These are phyloP conservation scores for Schizophyllum commune DNA, from an alignment of 1,284 basidiomycete genomes.

Conservation along the genomic window DNA sequence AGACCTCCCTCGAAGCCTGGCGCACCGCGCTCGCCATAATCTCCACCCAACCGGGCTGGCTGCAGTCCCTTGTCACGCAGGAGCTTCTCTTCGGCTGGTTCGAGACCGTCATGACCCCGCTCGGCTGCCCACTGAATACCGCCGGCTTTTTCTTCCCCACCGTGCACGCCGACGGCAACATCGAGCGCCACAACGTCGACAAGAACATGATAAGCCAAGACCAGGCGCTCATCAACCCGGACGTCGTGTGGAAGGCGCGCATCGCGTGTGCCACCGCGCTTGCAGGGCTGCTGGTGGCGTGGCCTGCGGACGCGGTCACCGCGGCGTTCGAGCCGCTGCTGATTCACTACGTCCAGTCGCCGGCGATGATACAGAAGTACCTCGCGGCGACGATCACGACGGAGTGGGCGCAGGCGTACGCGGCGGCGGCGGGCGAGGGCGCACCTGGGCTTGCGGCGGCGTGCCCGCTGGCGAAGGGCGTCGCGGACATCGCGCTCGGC, in stretches of 20 bases:
- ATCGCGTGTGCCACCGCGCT: slow-evolving; percentile 78
- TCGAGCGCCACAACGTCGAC: slow-evolving; percentile 87
- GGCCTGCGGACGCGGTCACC: slow-evolving; percentile 49
- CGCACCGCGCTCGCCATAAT: slow-evolving; percentile 58
- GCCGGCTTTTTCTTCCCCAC: slow-evolving; percentile 65
- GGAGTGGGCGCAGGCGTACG: slow-evolving; percentile 81
- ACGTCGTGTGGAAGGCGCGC: slow-evolving; percentile 78
- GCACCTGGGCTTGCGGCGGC: slow-evolving; percentile 39
- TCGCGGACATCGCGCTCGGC: slow-evolving; percentile 58
- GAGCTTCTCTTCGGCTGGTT: slow-evolving; percentile 75
- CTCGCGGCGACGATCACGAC: slow-evolving; percentile 80
- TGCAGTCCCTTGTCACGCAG: slow-evolving; percentile 46
- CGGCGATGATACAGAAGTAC: slow-evolving; percentile 89
- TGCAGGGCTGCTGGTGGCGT: slow-evolving; percentile 63
- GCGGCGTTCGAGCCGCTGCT: slow-evolving; percentile 66
- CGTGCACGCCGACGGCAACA: slow-evolving; percentile 32
- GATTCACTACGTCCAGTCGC: slow-evolving; percentile 74
- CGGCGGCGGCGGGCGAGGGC: slow-evolving; percentile 20
- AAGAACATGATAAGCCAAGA: slow-evolving; percentile 95
- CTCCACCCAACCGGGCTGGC: slow-evolving; percentile 34
- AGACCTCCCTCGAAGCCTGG: slow-evolving; percentile 78
- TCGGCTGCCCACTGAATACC: slow-evolving; percentile 76
- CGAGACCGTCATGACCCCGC: slow-evolving; percentile 83
- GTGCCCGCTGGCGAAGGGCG: slow-evolving; percentile 56
- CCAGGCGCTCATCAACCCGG: slow-evolving; percentile 73